These are phyloP conservation scores for Cyclanthera cordifolia DNA, from an alignment of 306 rosid genomes.

Conservation along the genomic window DNA sequence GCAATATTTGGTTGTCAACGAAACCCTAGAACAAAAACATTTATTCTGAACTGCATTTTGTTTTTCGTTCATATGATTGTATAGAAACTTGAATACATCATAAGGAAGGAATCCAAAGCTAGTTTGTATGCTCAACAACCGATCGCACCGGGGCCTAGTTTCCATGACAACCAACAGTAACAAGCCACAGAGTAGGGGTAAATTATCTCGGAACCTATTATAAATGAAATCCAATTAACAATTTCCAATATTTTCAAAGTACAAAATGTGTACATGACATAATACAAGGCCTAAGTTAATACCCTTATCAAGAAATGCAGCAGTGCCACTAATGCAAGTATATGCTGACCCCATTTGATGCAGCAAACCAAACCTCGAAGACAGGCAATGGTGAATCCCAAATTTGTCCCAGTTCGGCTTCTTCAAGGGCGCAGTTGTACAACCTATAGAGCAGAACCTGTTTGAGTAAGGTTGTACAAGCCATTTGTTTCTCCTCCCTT, in stretches of 20 bases:
- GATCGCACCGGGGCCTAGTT: background rate
- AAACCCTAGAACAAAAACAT: too few relatives aligned
- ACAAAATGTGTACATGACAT: slow-evolving; percentile 5
- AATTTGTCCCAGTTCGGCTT: background rate
- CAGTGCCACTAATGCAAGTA: background rate
- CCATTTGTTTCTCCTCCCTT: background rate
- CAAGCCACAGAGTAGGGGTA: background rate
- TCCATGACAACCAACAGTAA: background rate
- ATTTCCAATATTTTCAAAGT: background rate
- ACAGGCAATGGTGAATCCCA: background rate
- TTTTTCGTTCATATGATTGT: background rate
- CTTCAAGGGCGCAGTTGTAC: background rate
- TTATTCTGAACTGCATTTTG: too few relatives aligned
- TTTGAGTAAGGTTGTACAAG: background rate
- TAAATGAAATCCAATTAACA: background rate
- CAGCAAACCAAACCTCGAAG: too few relatives aligned
- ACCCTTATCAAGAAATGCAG: slow-evolving; percentile 11
- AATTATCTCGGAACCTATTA: background rate
- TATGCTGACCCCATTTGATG: too few relatives aligned
- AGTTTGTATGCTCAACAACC: background rate
- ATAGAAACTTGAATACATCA: background rate
- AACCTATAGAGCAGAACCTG: background rate
- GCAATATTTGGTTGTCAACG: too few relatives aligned
- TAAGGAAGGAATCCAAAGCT: background rate
- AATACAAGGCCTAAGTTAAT: slow-evolving; percentile 9